Evolutionary conservation across 1,284 basidiomycete species (phyloP).

Genomic region (Meira miltonrushii): DNA sequence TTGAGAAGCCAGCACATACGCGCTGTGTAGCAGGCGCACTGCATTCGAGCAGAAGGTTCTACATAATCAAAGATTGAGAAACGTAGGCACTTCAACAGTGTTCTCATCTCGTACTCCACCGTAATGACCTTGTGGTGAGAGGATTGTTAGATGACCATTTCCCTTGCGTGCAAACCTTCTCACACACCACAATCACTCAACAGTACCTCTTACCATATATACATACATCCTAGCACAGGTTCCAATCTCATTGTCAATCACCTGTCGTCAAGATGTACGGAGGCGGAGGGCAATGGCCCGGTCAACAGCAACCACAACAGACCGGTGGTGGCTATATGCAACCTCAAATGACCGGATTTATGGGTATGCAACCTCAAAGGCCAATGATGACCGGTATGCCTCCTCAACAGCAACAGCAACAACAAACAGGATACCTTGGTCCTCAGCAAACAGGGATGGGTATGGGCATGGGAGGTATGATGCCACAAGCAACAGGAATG

Average conservation of each 20-base stretch:
- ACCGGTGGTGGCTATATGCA: constrained; percentile 27
- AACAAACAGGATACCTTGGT: constrained; percentile 25
- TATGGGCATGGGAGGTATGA: constrained; percentile 20
- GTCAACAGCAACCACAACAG: constrained; percentile 22
- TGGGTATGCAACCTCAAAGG: constrained; percentile 14
- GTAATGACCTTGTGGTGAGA: too few species aligned
- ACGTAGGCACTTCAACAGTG: too few species aligned
- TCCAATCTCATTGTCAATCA: not conserved
- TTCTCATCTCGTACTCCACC: too few species aligned
- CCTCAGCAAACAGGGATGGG: constrained; percentile 20
- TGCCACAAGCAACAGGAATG: constrained; percentile 6
- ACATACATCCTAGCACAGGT: not conserved
- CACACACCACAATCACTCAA: too few species aligned
- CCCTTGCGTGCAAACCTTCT: too few species aligned
- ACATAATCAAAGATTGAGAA: too few species aligned
- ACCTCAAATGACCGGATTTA: constrained; percentile 35
- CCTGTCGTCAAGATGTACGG: constrained; percentile 6
- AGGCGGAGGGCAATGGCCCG: constrained; percentile 1
- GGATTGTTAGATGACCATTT: too few species aligned
- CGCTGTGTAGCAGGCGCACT: too few species aligned
- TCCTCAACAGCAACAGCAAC: constrained; percentile 14
- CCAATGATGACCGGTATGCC: constrained; percentile 8
- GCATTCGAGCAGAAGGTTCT: too few species aligned
- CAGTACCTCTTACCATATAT: too few species aligned
- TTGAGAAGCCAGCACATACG: too few species aligned